A percentile compares a stretch with the other conserved stretches of the same genome.
These are phyloP conservation scores for Ganoderma meredithae DNA, from an alignment of 1,284 basidiomycete species.

Conservation along the genomic window DNA sequence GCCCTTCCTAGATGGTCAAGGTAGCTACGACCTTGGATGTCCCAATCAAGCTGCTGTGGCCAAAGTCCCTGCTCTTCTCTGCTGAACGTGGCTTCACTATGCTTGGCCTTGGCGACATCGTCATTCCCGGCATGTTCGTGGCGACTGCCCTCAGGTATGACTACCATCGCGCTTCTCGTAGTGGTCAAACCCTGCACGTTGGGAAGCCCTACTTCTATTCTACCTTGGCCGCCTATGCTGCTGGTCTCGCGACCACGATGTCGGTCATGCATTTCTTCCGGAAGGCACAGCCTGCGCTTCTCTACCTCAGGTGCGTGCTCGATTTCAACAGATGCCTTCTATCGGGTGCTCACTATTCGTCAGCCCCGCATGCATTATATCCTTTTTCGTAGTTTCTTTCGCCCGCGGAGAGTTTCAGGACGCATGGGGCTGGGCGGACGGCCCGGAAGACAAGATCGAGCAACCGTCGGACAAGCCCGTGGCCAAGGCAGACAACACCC, in stretches of 20 bases:
- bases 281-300: conserved; percentile 89
- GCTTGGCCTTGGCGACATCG: conserved; percentile 93
- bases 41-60: conserved; percentile 94
- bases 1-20: conserved; percentile 76
- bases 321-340: not conserved
- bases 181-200: conserved; percentile 46
- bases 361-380: conserved; percentile 74
- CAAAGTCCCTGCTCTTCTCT: conserved; percentile 72
- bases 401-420: conserved; percentile 64
- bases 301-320: conserved; percentile 83
- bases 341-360: conserved; percentile 11
- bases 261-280: conserved; percentile 85
- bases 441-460: conserved; percentile 28
- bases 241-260: conserved; percentile 85
- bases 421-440: conserved; percentile 73
- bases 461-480: conserved; percentile 8
- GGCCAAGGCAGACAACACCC: not conserved
- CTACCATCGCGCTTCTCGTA: conserved; percentile 54
- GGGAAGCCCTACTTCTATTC: conserved; percentile 84
- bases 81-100: conserved; percentile 79
- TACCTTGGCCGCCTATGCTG: conserved; percentile 78
- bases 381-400: conserved; percentile 62
- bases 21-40: conserved; percentile 93
- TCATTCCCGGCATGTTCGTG: conserved; percentile 90
- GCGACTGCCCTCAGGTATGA: conserved; percentile 92